Evolutionary conservation across 257 asterid genomes (phyloP), one percentile per base, ranked within the genome.

Genomic region (Eustoma russellianum): DNA sequence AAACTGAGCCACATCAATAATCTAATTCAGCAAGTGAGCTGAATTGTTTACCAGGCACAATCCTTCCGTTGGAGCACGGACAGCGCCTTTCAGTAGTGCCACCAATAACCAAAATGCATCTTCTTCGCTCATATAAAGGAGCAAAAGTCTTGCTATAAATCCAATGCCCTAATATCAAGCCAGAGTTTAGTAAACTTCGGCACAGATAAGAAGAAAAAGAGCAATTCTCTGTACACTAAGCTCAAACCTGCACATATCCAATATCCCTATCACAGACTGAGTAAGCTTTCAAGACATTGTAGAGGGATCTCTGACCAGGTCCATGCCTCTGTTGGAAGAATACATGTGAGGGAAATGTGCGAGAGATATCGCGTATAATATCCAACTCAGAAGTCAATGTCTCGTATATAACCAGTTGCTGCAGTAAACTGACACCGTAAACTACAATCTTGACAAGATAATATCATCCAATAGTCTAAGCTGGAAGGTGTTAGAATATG

Each of bases 251-350:
- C 52, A 88, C 97, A 66, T 92, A 92, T 72, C 99, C 99, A 62
- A 92, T 97, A 65, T 92, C 94, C 77, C 97, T 76, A 74, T 92
- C 97, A 66, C 56, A 92, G 3, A 88, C 99, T 24, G 99, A 92
- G 73, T 88, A 92, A 16, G 97, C 99, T 74, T 92, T 92, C 61
- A 92, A 69, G 66, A 92, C 97, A 56, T 92, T 92, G 78, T 92
- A 92, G 52, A 92, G 97, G 55, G 99, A 92, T 69, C 99, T 81
- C 68, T 92, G 99, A 56, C 99, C 99, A 33, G 97, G 99, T 64
- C 97, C 99, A 71, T 92, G 99, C 69, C 99, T 85, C 86, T 92
- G 94, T 81, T 81, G 94, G 83, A 87, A 92, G 95, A 87, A 92
- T 71, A 92, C 82, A 66, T 92, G 99, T 44, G 99, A 92, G 54